Evolutionary conservation across 2,329 filamentous ascomycete species (phyloP), one percentile per base, ranked within the genome.

Genomic region (Fonsecaea multimorphosa): DNA sequence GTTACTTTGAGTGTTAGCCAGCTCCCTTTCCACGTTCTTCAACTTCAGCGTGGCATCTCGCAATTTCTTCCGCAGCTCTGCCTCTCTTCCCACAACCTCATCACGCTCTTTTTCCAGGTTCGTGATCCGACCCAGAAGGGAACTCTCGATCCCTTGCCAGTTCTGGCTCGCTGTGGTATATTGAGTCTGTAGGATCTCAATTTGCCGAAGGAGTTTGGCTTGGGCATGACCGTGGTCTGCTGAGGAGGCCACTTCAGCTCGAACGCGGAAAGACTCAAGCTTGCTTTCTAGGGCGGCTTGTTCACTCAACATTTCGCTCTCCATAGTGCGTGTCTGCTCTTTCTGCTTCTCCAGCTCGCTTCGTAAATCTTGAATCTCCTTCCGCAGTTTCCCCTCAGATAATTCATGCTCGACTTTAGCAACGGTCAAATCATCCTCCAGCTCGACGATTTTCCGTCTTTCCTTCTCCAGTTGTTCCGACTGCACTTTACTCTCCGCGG

Each of bases 71-170:
- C 95, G 86, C 78, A 96, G 87, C 44, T 98, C 95, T 4, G 87
- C 89, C 79, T 99, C 95, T 65, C 92, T 88, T 71, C 89, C 89
- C 57, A 88, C 84, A 8, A 91, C 87, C 73, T 99, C 95, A 74
- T 98, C 93, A 63, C 92, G 87, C 77, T 99, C 96, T 75, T 91
- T 95, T 76, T 99, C 95, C 9, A 98, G 82, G 57, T 83, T 89
- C 3, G 89, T 85, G 11, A 95, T 85, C 64, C 93, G 87, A 24
- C 91, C 87, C 58, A 94, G 85, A 34, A 99, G 80, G 1, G 91
- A 96, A 9, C 91, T 87, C 77, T 99, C 94, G 68, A 99, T 96
- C 0, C 93, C 92, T 75, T 97, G 93, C 95, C 96, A 99, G 73
- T 99, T 99, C 74, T 96, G 92, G 71, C 92, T 95, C 1, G 95